Base-by-base conservation (phyloP, 768 basidiomycete species). In the Lactifluus volemus region DNA sequence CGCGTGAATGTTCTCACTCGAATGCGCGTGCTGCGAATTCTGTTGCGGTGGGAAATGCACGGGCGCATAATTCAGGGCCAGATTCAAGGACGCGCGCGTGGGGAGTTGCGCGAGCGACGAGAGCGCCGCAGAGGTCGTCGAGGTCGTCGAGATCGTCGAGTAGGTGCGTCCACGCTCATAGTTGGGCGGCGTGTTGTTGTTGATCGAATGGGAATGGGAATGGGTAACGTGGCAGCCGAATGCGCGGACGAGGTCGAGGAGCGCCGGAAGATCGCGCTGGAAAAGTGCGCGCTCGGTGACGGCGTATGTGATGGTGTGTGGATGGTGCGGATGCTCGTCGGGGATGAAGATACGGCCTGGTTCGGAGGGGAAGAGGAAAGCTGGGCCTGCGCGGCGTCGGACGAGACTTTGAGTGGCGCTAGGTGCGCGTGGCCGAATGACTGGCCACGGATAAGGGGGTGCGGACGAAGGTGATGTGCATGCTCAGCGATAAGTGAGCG, bases 371-470 rank as follows among this genome's bases (percentile, higher is more conserved):
- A 69, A 2, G 81, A 73, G 3, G 77, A 74, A 56, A 78, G 65
- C 53, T 78, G 72, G 0, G 77, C 74, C 32, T 76, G 72, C 9
- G 78, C 77, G 62, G 74, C 70, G 61, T 81, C 81, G 19, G 81
- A 75, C 9, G 81, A 79, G 48, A 84, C 79, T 1, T 84, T 83
- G 54, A 89, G 76, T 39, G 88, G 85, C 9, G 81, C 76, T 14
- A 86, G 75, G 74, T 74, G 72, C 3, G 71, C 71, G 48, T 73
- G 77, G 6, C 85, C 83, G 60, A 80, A 82, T 0, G 88, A 88
- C 63, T 84, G 79, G 9, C 86, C 87, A 58, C 88, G 84, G 64
- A 90, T 89, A 54, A 90, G 78, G 7, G 88, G 89, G 68, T 90
- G 89, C 0, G 86, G 87, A 15, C 85, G 84, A 53, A 86, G 74